Evolutionary conservation across 805 yeast species (phyloP), one percentile per base, ranked within the genome.

Genomic region (Grigorovia yakushimaensis): DNA sequence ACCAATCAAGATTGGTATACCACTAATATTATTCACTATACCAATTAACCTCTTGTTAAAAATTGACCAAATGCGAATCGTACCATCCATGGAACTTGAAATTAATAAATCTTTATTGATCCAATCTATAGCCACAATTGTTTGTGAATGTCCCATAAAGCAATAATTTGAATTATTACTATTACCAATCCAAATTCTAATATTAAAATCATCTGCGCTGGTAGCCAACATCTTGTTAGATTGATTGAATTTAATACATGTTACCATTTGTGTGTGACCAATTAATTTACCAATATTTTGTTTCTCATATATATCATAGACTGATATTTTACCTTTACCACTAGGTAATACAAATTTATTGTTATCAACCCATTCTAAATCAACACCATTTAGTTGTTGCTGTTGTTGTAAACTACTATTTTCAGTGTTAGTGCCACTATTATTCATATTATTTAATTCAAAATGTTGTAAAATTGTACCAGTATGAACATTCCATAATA

Each of bases 171-270:
- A 73, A 49, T 76, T 77, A 21, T 76, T 66, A 30, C 79, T 75
- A 23, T 74, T 73, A 36, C 88, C 83, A 56, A 73, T 77, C 95
- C 96, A 89, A 19, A 88, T 69, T 54, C 86, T 76, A 8, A 88
- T 72, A 0, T 76, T 69, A 47, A 77, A 74, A 60, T 89, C 96
- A 59, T 86, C 95, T 1, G 94, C 80, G 8, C 86, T 81, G 2
- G 89, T 79, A 3, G 88, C 79, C 39, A 89, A 67, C 27, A 82
- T 62, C 53, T 77, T 78, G 15, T 73, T 68, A 2, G 63, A 61
- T 5, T 59, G 50, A 55, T 82, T 79, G 59, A 82, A 86, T 27
- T 68, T 61, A 4, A 88, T 67, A 5, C 66, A 65, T 15, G 84
- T 72, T 7, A 85, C 73, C 1, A 78, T 70, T 42, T 77, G 76